Percentiles rank a stretch among this genome's conserved stretches.
phyloP scores from a whole-genome alignment of 371 early-diverging fungal genomes.

The Gilbertella persicaria region DNA sequence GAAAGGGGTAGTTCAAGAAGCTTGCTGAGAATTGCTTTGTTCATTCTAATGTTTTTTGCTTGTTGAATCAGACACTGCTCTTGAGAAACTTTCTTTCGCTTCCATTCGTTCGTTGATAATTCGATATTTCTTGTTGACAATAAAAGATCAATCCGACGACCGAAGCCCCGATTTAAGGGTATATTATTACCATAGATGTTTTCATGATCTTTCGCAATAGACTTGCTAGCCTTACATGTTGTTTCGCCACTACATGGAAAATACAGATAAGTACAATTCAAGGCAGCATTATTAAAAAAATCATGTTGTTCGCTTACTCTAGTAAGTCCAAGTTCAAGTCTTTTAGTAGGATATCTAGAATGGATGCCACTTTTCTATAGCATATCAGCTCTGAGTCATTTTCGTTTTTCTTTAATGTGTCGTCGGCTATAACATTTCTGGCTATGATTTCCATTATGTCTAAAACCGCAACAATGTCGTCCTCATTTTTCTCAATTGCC shows the following conservation, averaged over 20 bases:
- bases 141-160: slow-evolving; percentile 12
- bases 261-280: not conserved
- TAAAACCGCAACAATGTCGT: slow-evolving; percentile 5
- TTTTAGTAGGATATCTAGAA: slow-evolving; percentile 11
- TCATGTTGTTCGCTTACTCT: not conserved
- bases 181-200: slow-evolving; percentile 8
- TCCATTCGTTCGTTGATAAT: slow-evolving; percentile 24
- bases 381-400: slow-evolving; percentile 16
- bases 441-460: slow-evolving; percentile 10
- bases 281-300: not conserved
- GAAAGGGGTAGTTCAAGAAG: slow-evolving; percentile 20
- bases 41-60: slow-evolving; percentile 24
- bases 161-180: slow-evolving; percentile 12
- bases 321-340: slow-evolving; percentile 1
- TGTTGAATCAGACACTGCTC: slow-evolving; percentile 21
- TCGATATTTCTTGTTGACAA: slow-evolving; percentile 17
- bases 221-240: slow-evolving; percentile 11
- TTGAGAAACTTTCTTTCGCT: slow-evolving; percentile 17
- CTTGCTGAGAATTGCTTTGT: slow-evolving; percentile 22
- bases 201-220: slow-evolving; percentile 15
- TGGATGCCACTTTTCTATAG: slow-evolving; percentile 17
- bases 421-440: slow-evolving; percentile 12
- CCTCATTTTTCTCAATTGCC: slow-evolving; percentile 2
- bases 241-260: slow-evolving; percentile 10
- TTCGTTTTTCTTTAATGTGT: slow-evolving; percentile 6